phyloP scores from a whole-genome alignment of 352 stramenopile genomes.

The Pythium plurisporium region DNA sequence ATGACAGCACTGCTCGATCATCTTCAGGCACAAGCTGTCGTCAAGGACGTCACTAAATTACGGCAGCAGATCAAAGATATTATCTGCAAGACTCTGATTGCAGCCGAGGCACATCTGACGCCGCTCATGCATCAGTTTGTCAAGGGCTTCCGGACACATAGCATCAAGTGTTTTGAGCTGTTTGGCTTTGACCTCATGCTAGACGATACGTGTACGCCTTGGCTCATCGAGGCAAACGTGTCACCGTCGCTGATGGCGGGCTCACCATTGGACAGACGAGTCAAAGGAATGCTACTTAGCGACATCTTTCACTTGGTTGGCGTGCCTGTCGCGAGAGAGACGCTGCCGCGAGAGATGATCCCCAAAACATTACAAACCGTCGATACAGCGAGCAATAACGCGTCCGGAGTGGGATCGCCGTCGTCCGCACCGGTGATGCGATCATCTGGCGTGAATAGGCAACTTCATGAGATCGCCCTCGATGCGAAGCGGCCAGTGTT shows the following conservation, averaged over 20 bases:
- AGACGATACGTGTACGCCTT: slow-evolving; percentile 46
- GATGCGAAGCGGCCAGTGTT: slow-evolving; percentile 38
- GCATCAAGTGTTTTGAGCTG: slow-evolving; percentile 56
- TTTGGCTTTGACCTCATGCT: slow-evolving; percentile 80
- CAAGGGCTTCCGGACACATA: slow-evolving; percentile 27
- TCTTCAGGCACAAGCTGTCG: slow-evolving; percentile 28
- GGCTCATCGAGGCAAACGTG: slow-evolving; percentile 77
- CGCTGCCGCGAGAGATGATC: slow-evolving; percentile 24
- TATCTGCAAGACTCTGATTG: slow-evolving; percentile 70
- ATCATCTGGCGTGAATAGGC: slow-evolving; percentile 30
- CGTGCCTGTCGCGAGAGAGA: slow-evolving; percentile 36
- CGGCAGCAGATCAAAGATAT: slow-evolving; percentile 43
- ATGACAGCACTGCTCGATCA: slow-evolving; percentile 45
- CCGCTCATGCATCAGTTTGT: slow-evolving; percentile 55
- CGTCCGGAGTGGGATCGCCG: not conserved
- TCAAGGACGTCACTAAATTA: slow-evolving; percentile 31
- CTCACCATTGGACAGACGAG: slow-evolving; percentile 60
- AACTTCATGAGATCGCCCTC: slow-evolving; percentile 56
- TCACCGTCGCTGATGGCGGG: slow-evolving; percentile 77
- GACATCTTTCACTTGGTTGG: slow-evolving; percentile 82
- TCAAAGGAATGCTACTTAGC: slow-evolving; percentile 75
- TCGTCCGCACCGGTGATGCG: not conserved
- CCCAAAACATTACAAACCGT: slow-evolving; percentile 14
- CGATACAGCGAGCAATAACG: not conserved
- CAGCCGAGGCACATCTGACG: slow-evolving; percentile 57